Conservation (phyloP, 768 basidiomycete species). For the Kwoniella mangroviensis region DNA sequence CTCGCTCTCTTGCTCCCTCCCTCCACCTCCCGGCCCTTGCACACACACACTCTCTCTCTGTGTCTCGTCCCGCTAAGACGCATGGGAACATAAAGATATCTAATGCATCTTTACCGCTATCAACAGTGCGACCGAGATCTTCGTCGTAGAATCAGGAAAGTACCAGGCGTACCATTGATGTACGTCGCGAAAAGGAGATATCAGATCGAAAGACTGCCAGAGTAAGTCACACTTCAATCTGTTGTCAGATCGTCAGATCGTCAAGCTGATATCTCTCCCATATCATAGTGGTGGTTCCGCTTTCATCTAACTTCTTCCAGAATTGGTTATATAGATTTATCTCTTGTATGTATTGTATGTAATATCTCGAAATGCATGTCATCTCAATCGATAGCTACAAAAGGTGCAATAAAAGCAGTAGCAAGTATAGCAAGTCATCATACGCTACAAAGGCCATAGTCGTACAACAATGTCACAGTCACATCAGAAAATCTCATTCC, state of each 20-base stretch:
- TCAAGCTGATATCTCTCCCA: not conserved
- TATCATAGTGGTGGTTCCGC: constrained; percentile 34
- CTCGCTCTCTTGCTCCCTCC: too few relatives aligned
- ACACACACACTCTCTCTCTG: too few relatives aligned
- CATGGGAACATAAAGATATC: too few relatives aligned
- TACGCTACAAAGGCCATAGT: too few relatives aligned
- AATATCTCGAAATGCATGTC: not conserved
- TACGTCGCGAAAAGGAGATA: constrained; percentile 91
- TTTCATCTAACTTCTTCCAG: constrained; percentile 20
- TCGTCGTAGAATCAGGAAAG: constrained; percentile 84
- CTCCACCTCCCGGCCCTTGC: too few relatives aligned
- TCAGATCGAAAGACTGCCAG: constrained; percentile 92
- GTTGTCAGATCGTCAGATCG: too few relatives aligned
- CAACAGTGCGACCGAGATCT: constrained; percentile 84
- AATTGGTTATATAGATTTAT: too few relatives aligned
- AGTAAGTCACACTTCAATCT: constrained; percentile 57
- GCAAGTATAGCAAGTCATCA: not conserved
- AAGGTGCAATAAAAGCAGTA: not conserved
- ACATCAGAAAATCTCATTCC: constrained; percentile 2
- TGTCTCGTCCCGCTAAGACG: too few relatives aligned
- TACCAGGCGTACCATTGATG: constrained; percentile 87
- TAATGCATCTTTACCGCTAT: too few relatives aligned
- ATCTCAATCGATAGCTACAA: not conserved
- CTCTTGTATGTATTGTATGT: constrained; percentile 8
- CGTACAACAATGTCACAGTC: not conserved